A percentile compares a stretch with the other conserved stretches of the same genome.
These are phyloP conservation scores for Phytophthora colocasiae DNA, from an alignment of 352 stramenopile genomes.

Conservation along the genomic window DNA sequence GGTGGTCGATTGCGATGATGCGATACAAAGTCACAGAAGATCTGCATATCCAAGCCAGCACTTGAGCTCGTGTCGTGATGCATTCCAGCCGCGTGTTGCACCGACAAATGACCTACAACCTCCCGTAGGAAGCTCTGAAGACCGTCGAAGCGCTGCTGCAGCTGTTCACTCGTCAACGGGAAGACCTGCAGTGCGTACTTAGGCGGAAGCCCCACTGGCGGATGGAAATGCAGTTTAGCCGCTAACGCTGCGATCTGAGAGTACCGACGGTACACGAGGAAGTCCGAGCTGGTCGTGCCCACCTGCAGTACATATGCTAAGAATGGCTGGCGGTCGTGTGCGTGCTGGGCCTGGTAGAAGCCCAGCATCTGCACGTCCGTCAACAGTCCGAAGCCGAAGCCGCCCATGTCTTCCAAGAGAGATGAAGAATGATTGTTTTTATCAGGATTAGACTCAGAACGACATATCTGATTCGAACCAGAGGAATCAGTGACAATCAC, in stretches of 20 bases:
- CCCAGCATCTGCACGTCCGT: conserved; percentile 79
- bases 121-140: conserved; percentile 63
- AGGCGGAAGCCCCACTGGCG: conserved; percentile 68
- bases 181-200: conserved; percentile 87
- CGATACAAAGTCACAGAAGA: conserved; percentile 81
- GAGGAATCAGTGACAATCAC: conserved; percentile 1
- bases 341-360: conserved; percentile 79
- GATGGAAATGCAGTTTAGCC: conserved; percentile 73
- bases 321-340: conserved; percentile 54
- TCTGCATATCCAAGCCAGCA: conserved; percentile 83
- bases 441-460: no score
- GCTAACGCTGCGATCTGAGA: conserved; percentile 75
- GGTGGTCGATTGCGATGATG: conserved; percentile 74
- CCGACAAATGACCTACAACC: conserved; percentile 51
- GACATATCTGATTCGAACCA: no score
- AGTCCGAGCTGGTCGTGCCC: conserved; percentile 45
- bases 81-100: conserved; percentile 56
- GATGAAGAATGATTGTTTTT: no score
- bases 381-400: conserved; percentile 71
- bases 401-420: conserved; percentile 22
- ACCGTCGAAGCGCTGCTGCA: conserved; percentile 75
- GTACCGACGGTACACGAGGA: conserved; percentile 84
- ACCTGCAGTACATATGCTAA: conserved; percentile 83
- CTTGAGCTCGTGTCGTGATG: conserved; percentile 69
- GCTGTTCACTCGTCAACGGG: conserved; percentile 64